Evolutionary conservation across 345 rosid species (phyloP).

Genomic region (Garcia nutans): DNA sequence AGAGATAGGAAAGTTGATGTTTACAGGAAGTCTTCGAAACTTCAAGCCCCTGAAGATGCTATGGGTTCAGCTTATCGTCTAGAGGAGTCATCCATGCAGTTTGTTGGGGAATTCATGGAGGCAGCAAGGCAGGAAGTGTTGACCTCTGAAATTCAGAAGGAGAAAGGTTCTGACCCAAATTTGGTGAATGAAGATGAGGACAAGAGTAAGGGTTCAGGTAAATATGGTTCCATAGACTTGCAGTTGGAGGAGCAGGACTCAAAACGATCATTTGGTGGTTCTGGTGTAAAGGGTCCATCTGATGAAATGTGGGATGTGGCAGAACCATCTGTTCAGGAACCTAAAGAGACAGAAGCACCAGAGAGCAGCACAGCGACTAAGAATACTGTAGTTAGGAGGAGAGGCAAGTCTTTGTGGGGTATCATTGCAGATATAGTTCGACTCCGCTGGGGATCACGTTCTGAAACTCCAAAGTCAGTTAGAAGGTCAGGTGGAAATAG

Average conservation of each 20-base stretch:
- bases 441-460: constrained; percentile 65
- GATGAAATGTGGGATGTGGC: constrained; percentile 87
- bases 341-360: constrained; percentile 39
- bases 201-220: constrained; percentile 34
- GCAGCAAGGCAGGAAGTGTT: constrained; percentile 52
- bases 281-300: constrained; percentile 73
- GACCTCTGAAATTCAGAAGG: constrained; percentile 45
- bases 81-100: constrained; percentile 57
- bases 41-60: constrained; percentile 48
- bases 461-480: constrained; percentile 55
- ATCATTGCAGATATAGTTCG: constrained; percentile 63
- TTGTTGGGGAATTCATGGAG: constrained; percentile 68
- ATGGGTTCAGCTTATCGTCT: constrained; percentile 58
- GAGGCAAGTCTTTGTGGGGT: constrained; percentile 72
- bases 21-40: constrained; percentile 32
- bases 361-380: constrained; percentile 39
- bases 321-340: constrained; percentile 49
- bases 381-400: constrained; percentile 50
- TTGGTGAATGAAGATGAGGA: constrained; percentile 31
- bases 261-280: constrained; percentile 41
- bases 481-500: constrained; percentile 50
- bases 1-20: constrained; percentile 32
- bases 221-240: constrained; percentile 25
- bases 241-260: constrained; percentile 43
- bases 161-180: constrained; percentile 20